Evolutionary conservation across 139 green algal species (phyloP).

Genomic region (Mesotaenium endlicherianum): DNA sequence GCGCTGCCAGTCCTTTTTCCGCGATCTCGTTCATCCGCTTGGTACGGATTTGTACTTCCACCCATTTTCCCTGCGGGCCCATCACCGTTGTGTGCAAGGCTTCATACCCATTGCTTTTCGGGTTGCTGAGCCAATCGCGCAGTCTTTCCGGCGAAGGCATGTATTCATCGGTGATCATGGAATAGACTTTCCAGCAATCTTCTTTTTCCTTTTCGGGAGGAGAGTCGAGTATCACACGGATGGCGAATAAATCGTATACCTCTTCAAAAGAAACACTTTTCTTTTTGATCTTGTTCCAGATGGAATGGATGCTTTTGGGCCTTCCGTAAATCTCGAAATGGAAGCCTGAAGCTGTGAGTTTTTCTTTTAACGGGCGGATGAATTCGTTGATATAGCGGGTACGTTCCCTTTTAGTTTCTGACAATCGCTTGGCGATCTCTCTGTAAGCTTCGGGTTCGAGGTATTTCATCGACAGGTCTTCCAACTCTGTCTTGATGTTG

Average conservation of each 20-base stretch:
- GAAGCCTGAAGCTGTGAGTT: no score
- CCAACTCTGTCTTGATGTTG: background rate
- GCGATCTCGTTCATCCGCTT: background rate
- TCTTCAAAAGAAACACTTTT: background rate
- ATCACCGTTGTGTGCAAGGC: background rate
- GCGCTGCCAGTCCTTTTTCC: background rate
- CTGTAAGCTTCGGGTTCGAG: background rate
- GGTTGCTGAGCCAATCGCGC: background rate
- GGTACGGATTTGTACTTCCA: background rate
- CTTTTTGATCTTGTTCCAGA: background rate
- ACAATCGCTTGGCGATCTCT: background rate
- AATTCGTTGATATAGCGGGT: background rate
- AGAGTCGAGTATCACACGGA: background rate
- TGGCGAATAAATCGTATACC: background rate
- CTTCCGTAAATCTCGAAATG: background rate
- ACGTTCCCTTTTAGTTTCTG: background rate
- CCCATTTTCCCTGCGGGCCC: background rate
- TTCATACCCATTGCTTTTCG: background rate
- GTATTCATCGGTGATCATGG: background rate
- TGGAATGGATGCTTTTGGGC: background rate
- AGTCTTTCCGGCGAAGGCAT: background rate
- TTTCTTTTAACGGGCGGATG: no score
- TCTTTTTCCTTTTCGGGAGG: no score
- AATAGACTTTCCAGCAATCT: background rate
- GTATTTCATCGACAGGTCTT: background rate